phyloP scores from a whole-genome alignment of 768 basidiomycete genomes.

The Termitomyces bulborhizus region DNA sequence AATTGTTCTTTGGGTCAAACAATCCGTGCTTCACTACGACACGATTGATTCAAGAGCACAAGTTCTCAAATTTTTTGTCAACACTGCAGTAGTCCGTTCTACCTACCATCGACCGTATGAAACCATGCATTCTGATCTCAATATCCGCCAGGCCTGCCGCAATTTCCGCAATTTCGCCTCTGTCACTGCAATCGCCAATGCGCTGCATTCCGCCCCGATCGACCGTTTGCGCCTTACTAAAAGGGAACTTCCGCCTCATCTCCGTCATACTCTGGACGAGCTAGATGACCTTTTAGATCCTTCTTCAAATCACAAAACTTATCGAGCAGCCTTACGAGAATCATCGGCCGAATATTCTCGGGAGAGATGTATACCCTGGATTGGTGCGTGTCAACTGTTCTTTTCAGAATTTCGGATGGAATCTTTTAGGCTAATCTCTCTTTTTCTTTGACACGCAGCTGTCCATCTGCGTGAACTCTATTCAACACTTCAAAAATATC shows the following conservation, averaged over 20 bases:
- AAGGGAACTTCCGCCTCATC: conserved; percentile 14
- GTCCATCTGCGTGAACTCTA: not conserved
- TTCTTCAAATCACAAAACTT: not conserved
- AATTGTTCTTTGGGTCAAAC: conserved; percentile 33
- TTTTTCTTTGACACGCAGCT: not conserved
- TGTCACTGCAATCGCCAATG: conserved; percentile 34
- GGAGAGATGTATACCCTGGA: not conserved
- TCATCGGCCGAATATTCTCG: not conserved
- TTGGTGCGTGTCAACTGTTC: not conserved
- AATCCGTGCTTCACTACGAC: conserved; percentile 33
- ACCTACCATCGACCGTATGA: not conserved
- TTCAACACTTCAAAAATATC: conserved; percentile 22
- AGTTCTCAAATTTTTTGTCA: conserved; percentile 23
- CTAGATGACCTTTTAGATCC: not conserved
- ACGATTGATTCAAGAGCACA: conserved; percentile 28
- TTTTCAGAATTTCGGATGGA: not conserved
- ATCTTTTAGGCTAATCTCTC: not conserved
- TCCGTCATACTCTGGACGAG: not conserved
- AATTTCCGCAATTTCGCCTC: conserved; percentile 39
- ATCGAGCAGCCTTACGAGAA: not conserved
- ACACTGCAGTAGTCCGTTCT: not conserved
- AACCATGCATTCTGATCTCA: not conserved
- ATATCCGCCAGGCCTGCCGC: conserved; percentile 19
- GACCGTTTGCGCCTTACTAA: conserved; percentile 29
- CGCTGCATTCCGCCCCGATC: conserved; percentile 33